These are phyloP conservation scores for Arthrobotrys pseudoclavata DNA, from an alignment of 2,329 filamentous ascomycete genomes.

Conservation along the genomic window DNA sequence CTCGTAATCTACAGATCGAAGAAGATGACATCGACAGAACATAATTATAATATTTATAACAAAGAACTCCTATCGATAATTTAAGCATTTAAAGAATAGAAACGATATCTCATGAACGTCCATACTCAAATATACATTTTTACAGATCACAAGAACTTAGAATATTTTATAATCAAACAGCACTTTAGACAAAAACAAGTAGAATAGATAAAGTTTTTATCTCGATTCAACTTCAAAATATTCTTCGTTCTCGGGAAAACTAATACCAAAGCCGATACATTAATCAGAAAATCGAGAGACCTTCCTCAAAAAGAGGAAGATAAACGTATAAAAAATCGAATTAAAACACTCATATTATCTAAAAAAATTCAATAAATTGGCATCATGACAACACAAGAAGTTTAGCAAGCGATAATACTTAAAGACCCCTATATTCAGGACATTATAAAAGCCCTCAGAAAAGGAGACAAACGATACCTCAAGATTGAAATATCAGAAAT, in stretches of 20 bases:
- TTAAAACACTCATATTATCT: constrained; percentile 3
- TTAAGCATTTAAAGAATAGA: constrained; percentile 10
- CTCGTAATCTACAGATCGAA: neutral
- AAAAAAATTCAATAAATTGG: constrained; percentile 11
- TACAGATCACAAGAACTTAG: constrained; percentile 2
- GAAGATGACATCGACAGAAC: constrained; percentile 3
- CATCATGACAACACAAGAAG: constrained; percentile 9
- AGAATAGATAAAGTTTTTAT: constrained; percentile 8
- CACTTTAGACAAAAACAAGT: constrained; percentile 6
- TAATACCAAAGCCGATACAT: neutral
- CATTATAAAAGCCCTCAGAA: constrained; percentile 15
- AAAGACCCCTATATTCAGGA: constrained; percentile 7
- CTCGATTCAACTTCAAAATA: constrained; percentile 15
- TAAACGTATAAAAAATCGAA: constrained; percentile 10
- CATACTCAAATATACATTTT: constrained; percentile 11
- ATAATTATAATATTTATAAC: constrained; percentile 19
- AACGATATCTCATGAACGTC: constrained; percentile 3
- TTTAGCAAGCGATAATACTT: neutral
- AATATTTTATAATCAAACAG: constrained; percentile 23
- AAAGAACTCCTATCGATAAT: constrained; percentile 4
- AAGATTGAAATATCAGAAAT: constrained; percentile 14
- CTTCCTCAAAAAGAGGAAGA: constrained; percentile 1
- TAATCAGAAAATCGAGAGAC: neutral
- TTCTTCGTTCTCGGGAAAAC: neutral
- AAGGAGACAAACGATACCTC: constrained; percentile 3